These are phyloP conservation scores for Phylloporus arenicola DNA, from an alignment of 768 basidiomycete species.

Conservation along the genomic window DNA sequence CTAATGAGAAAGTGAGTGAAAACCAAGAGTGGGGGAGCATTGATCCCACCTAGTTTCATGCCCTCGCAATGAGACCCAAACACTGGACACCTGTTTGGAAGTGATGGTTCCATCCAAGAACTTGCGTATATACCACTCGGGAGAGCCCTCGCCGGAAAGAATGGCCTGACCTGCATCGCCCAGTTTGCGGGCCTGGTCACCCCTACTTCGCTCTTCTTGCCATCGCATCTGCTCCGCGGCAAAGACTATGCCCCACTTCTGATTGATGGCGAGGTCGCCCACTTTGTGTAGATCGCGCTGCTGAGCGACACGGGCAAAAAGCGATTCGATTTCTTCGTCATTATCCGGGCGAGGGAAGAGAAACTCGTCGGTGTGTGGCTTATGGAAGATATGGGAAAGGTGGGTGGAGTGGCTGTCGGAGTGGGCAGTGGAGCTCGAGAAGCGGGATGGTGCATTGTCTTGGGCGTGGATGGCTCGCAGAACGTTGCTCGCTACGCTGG, in stretches of 20 bases:
- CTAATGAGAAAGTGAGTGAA: constrained; percentile 36
- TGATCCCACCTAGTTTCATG: constrained; percentile 67
- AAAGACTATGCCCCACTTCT: constrained; percentile 90
- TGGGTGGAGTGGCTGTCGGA: constrained; percentile 43
- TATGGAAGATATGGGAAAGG: constrained; percentile 50
- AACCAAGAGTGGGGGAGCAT: background rate
- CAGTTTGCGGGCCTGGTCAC: constrained; percentile 57
- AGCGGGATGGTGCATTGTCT: constrained; percentile 56
- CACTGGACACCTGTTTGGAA: constrained; percentile 68
- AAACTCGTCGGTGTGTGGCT: constrained; percentile 55
- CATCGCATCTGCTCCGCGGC: constrained; percentile 77
- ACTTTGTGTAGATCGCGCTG: constrained; percentile 62
- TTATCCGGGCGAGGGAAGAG: constrained; percentile 70
- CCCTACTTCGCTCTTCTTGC: constrained; percentile 63
- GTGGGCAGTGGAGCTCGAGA: constrained; percentile 38
- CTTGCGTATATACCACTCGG: constrained; percentile 91
- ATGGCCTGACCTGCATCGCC: constrained; percentile 51
- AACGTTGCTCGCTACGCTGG: constrained; percentile 29
- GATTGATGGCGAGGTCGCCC: constrained; percentile 60
- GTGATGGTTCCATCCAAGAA: constrained; percentile 86
- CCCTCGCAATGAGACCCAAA: constrained; percentile 74
- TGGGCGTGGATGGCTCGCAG: constrained; percentile 52
- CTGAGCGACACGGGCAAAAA: constrained; percentile 75
- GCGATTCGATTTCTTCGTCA: constrained; percentile 69
- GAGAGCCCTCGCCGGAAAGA: constrained; percentile 59